Evolutionary conservation across 129 eudicot species (phyloP).

Genomic region (Helianthus tuberosus): DNA sequence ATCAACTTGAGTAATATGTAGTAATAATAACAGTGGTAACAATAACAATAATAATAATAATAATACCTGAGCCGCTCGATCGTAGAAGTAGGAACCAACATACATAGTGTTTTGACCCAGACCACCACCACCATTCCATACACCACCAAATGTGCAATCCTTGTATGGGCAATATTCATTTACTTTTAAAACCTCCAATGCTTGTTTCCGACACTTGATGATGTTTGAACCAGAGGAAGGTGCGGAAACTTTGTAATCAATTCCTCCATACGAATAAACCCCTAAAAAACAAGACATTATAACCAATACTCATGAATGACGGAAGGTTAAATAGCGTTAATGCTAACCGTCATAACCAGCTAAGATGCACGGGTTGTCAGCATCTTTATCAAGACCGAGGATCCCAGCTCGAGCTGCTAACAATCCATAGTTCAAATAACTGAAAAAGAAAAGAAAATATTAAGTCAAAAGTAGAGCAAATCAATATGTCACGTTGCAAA

Average conservation of each 20-base stretch:
- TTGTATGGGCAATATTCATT: slow-evolving; percentile 83
- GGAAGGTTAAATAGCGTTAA: neutral
- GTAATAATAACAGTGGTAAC: too few relatives aligned
- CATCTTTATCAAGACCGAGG: slow-evolving; percentile 54
- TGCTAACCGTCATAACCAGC: slow-evolving; percentile 67
- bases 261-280: slow-evolving; percentile 68
- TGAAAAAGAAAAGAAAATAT: slow-evolving; percentile 11
- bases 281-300: slow-evolving; percentile 37
- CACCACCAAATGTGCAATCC: slow-evolving; percentile 96
- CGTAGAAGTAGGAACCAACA: slow-evolving; percentile 93
- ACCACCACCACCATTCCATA: slow-evolving; percentile 99
- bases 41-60: neutral
- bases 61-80: slow-evolving; percentile 94
- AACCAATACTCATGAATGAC: neutral
- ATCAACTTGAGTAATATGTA: neutral
- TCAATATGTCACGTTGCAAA: neutral
- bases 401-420: slow-evolving; percentile 99
- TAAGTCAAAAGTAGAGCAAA: slow-evolving; percentile 3
- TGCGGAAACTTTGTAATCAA: slow-evolving; percentile 53
- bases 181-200: slow-evolving; percentile 65
- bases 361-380: slow-evolving; percentile 72
- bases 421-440: slow-evolving; percentile 90
- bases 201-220: slow-evolving; percentile 57
- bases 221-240: slow-evolving; percentile 69
- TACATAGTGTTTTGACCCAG: slow-evolving; percentile 89